phyloP scores from a whole-genome alignment of 1,284 basidiomycete species.

The Fomes fomentarius region DNA sequence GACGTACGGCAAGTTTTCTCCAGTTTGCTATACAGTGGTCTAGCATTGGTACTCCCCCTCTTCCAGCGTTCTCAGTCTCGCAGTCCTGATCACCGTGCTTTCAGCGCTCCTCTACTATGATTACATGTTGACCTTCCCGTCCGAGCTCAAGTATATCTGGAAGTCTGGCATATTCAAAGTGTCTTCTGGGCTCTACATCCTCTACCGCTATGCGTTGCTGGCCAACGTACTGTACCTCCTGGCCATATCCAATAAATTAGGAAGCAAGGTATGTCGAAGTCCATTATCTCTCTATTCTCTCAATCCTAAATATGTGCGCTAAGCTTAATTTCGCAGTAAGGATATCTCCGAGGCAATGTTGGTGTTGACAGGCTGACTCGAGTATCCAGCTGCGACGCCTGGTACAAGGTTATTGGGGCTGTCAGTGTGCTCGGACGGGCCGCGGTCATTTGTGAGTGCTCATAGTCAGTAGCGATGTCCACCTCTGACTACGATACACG shows the following conservation, averaged over 20 bases:
- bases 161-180: slow-evolving; percentile 16
- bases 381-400: slow-evolving; percentile 35
- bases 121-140: slow-evolving; percentile 36
- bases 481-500: neutral
- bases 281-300: neutral
- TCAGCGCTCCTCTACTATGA: slow-evolving; percentile 35
- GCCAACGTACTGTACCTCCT: slow-evolving; percentile 39
- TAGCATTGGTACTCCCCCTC: slow-evolving; percentile 30
- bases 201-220: slow-evolving; percentile 39
- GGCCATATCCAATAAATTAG: slow-evolving; percentile 29
- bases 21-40: slow-evolving; percentile 36
- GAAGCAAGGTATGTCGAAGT: slow-evolving; percentile 1
- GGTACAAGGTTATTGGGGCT: slow-evolving; percentile 35
- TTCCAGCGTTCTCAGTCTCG: neutral
- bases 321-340: too few relatives aligned
- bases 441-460: slow-evolving; percentile 35
- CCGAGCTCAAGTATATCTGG: slow-evolving; percentile 40
- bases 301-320: too few relatives aligned
- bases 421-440: slow-evolving; percentile 38
- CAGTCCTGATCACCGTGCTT: neutral
- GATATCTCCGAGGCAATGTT: too few relatives aligned
- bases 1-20: slow-evolving; percentile 24
- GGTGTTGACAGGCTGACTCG: too few relatives aligned
- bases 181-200: slow-evolving; percentile 39
- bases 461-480: too few relatives aligned